Base-by-base conservation (phyloP, 169 alveolate genomes). In the Plasmodium cynomolgi region DNA sequence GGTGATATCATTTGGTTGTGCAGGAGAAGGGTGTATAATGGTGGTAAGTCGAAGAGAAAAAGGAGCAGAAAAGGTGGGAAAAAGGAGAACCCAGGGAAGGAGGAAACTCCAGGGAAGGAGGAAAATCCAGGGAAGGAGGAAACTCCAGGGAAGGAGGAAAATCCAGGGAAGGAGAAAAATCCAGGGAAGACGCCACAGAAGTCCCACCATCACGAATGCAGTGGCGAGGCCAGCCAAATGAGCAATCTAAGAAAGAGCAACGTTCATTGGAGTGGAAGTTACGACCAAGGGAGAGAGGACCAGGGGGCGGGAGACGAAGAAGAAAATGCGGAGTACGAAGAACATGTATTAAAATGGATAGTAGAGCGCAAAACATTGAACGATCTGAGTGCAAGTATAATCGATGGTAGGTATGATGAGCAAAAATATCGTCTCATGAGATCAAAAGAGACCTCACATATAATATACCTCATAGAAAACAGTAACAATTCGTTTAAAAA, bases 401-500 rank as follows among this genome's bases (percentile, higher is more conserved):
- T 92, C 8, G 98, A 97, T 84, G 98, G 98, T 6, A 91, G 97
- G 20, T 96, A 97, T 83, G 98, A 97, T 50, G 98, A 97, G 58
- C 98, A 97, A 82, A 96, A 97, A 92, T 81, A 95, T 54, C 94
- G 98, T 37, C 84, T 97, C 84, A 93, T 97, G 96, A 94, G 97
- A 44, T 92, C 97, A 39, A 81, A 75, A 26, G 98, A 97, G 31
- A 94, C 93, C 81, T 95, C 93, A 29, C 97, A 95, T 84, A 96
- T 97, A 9, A 94, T 96, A 54, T 97, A 96, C 92, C 82, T 97
- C 31, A 95, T 97, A 33, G 98, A 97, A 71, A 96, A 95, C 92
- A 81, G 94, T 41, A 93, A 92, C 73, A 83, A 95, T 88, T 41
- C 95, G 47, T 93, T 97, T 81, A 75, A 93, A 81, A 94, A 91